A percentile compares a stretch with the other conserved stretches of the same genome.
These are phyloP conservation scores for Aspergillus texensis DNA, from an alignment of 2,329 filamentous ascomycete species.

Conservation along the genomic window DNA sequence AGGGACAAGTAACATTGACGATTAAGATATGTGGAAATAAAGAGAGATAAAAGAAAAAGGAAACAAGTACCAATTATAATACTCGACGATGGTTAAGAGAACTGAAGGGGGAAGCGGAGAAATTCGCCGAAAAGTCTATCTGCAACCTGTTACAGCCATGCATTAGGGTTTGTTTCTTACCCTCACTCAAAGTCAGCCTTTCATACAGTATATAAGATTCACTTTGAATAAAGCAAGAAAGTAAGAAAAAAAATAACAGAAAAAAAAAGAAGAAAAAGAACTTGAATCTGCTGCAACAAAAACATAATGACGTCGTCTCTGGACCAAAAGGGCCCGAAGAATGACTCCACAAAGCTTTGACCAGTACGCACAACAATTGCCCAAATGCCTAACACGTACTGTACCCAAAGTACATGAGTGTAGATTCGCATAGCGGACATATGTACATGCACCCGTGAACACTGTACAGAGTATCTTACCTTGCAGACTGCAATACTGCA, in stretches of 20 bases:
- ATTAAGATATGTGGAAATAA: not conserved
- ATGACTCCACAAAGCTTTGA: slow-evolving; percentile 10
- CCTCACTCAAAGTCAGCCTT: not conserved
- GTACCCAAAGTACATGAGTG: not conserved
- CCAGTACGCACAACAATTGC: slow-evolving; percentile 8
- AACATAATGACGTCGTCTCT: not conserved
- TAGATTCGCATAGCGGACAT: not conserved
- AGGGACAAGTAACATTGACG: not conserved
- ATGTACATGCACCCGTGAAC: not conserved
- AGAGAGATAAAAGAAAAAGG: not conserved
- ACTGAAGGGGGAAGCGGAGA: not conserved
- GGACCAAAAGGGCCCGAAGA: slow-evolving; percentile 3
- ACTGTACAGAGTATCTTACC: not conserved
- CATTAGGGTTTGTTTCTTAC: not conserved
- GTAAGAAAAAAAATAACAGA: not conserved
- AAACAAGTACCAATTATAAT: not conserved
- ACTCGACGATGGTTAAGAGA: not conserved
- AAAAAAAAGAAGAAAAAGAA: not conserved
- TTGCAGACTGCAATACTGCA: not conserved
- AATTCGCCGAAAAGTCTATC: slow-evolving; percentile 5
- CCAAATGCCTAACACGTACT: not conserved
- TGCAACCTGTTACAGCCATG: not conserved
- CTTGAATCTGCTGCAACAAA: not conserved
- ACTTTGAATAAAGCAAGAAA: not conserved
- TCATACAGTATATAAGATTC: not conserved